phyloP scores from a whole-genome alignment of 352 stramenopile species.

The Pythium phragmitis region DNA sequence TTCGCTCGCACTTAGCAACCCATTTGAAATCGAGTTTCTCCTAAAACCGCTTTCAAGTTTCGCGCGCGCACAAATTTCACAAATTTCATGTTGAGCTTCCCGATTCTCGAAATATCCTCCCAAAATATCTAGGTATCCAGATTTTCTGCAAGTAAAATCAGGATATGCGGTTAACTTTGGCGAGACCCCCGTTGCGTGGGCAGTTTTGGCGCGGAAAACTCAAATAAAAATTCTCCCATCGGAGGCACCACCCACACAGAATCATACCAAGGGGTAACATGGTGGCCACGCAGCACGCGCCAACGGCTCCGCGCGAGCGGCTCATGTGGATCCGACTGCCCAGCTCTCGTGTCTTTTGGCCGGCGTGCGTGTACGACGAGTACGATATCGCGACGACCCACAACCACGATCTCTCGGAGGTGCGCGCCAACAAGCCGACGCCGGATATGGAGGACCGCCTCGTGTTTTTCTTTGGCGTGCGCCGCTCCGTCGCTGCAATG shows the following conservation, averaged over 20 bases:
- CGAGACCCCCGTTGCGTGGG: not conserved
- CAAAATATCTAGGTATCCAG: not conserved
- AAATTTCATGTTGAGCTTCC: not conserved
- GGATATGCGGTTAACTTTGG: constrained; percentile 16
- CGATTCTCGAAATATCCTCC: constrained; percentile 2
- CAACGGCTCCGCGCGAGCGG: constrained; percentile 3
- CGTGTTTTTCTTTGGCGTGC: constrained; percentile 82
- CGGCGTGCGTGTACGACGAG: constrained; percentile 58
- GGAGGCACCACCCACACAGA: not conserved
- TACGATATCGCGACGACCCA: constrained; percentile 55
- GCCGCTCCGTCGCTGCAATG: constrained; percentile 16
- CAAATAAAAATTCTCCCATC: not conserved
- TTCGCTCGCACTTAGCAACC: not conserved
- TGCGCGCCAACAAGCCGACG: constrained; percentile 37
- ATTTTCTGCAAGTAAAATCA: not conserved
- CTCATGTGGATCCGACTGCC: constrained; percentile 58
- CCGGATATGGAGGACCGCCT: constrained; percentile 69
- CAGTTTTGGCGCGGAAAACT: constrained; percentile 16
- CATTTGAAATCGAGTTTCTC: constrained; percentile 5
- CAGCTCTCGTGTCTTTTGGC: constrained; percentile 64
- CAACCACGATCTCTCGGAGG: not conserved
- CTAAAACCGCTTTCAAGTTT: constrained; percentile 12
- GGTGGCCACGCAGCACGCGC: not conserved
- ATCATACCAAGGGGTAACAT: not conserved
- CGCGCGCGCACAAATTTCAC: not conserved